Evolutionary conservation across 208 protist species (phyloP).

Genomic region (Trypanosoma lewisi): DNA sequence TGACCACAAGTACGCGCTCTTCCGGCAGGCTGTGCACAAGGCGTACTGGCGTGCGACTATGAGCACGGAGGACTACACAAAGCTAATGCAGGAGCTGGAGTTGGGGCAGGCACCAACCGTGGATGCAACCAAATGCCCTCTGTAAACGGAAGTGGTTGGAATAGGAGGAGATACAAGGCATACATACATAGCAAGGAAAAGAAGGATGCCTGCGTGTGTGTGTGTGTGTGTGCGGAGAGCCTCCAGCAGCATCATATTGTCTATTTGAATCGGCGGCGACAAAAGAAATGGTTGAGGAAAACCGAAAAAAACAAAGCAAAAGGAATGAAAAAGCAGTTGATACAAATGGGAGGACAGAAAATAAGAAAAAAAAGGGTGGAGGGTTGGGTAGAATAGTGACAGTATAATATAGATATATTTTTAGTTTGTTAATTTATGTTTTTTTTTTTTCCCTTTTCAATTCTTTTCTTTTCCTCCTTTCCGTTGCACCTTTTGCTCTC

Average conservation of each 20-base stretch:
- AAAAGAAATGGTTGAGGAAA: slow-evolving; percentile 8
- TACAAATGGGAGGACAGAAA: not conserved
- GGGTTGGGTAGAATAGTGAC: no score
- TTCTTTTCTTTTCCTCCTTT: not conserved
- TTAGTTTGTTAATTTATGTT: no score
- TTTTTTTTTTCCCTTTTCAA: no score
- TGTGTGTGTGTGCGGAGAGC: slow-evolving; percentile 8
- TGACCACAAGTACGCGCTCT: slow-evolving; percentile 66
- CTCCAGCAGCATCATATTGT: not conserved
- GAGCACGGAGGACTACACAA: slow-evolving; percentile 54
- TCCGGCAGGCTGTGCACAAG: slow-evolving; percentile 65
- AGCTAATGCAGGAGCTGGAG: slow-evolving; percentile 56
- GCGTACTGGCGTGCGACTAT: slow-evolving; percentile 79
- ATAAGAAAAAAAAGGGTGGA: slow-evolving; percentile 2
- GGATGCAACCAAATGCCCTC: slow-evolving; percentile 58
- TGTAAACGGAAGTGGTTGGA: slow-evolving; percentile 24
- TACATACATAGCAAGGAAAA: slow-evolving; percentile 12
- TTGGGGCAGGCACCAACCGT: slow-evolving; percentile 37
- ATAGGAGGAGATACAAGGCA: not conserved
- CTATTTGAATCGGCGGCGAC: not conserved
- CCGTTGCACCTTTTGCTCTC: not conserved
- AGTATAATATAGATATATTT: no score
- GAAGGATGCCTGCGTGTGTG: not conserved
- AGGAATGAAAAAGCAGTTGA: slow-evolving; percentile 4
- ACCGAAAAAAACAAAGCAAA: slow-evolving; percentile 17